Evolutionary conservation across 2,329 filamentous ascomycete species (phyloP), one percentile per base, ranked within the genome.

Genomic region (Paraphaeosphaeria sporulosa): DNA sequence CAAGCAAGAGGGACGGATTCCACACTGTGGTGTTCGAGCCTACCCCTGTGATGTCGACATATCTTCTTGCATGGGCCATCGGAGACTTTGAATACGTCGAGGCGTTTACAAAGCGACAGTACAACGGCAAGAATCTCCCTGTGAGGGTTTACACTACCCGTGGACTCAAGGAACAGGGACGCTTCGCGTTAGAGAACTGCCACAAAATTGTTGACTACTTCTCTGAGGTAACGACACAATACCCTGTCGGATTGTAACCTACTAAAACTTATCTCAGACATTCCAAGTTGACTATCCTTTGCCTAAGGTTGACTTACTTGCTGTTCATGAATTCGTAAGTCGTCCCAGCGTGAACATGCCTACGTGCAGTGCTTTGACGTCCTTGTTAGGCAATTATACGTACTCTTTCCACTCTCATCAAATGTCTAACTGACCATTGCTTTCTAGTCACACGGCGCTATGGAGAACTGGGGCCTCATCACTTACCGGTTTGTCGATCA

Each of bases 401-500:
- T 81, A 73, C 68, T 66, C 63, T 66, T 59, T 58, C 30, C 54
- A 53, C 25, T 38, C 50, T 43, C 36, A 17, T 52, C 23, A 21
- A 4, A 49, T 55, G 19, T 32, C 38, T 61, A 44, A 67, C 82
- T 85, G 71, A 85, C 76, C 72, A 54, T 63, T 69, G 70, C 55
- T 66, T 75, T 68, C 65, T 80, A 86, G 84, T 85, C 84, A 71
- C 84, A 86, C 60, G 94, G 94, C 67, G 94, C 94, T 64, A 97
- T 98, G 94, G 94, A 98, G 85, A 98, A 98, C 79, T 98, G 94
- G 94, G 94, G 94, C 76, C 84, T 99, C 56, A 93, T 99, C 60
- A 98, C 95, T 34, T 99, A 98, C 81, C 87, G 93, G 77, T 78
- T 21, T 12, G 52, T 44, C 9, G 6, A 34, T 12, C 32, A 19